phyloP scores from a whole-genome alignment of 108 stramenopile genomes.

The Discostella pseudostelligera region DNA sequence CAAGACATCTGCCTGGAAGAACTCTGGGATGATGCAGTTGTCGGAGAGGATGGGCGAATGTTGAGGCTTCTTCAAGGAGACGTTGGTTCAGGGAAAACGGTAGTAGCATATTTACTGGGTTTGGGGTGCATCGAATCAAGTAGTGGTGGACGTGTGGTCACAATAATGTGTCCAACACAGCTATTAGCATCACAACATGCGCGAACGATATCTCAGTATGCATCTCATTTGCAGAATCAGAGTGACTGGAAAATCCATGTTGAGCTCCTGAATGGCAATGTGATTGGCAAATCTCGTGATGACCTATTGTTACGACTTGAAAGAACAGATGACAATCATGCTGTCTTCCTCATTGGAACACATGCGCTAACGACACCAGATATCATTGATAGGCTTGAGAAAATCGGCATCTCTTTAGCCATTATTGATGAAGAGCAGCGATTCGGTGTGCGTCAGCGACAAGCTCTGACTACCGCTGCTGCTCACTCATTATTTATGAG shows the following conservation, averaged over 20 bases:
- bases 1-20: constrained; percentile 43
- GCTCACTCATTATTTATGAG: constrained; percentile 49
- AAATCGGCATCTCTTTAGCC: constrained; percentile 49
- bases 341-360: constrained; percentile 54
- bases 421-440: constrained; percentile 74
- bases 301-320: constrained; percentile 39
- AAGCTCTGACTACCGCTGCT: constrained; percentile 52
- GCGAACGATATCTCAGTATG: constrained; percentile 29
- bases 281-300: constrained; percentile 11
- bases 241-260: constrained; percentile 14
- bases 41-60: constrained; percentile 47
- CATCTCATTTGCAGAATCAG: constrained; percentile 28
- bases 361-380: constrained; percentile 51
- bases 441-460: constrained; percentile 63
- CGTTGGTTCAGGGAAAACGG: constrained; percentile 70
- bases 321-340: constrained; percentile 5
- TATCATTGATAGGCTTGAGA: constrained; percentile 20
- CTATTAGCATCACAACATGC: constrained; percentile 59
- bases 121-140: constrained; percentile 47
- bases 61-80: constrained; percentile 62
- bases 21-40: constrained; percentile 53
- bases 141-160: constrained; percentile 44
- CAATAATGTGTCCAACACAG: constrained; percentile 59
- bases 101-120: constrained; percentile 55
- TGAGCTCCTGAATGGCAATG: constrained; percentile 26